Evolutionary conservation across 192 early-diverging fungal species (phyloP).

Genomic region (Linnemannia elongata): DNA sequence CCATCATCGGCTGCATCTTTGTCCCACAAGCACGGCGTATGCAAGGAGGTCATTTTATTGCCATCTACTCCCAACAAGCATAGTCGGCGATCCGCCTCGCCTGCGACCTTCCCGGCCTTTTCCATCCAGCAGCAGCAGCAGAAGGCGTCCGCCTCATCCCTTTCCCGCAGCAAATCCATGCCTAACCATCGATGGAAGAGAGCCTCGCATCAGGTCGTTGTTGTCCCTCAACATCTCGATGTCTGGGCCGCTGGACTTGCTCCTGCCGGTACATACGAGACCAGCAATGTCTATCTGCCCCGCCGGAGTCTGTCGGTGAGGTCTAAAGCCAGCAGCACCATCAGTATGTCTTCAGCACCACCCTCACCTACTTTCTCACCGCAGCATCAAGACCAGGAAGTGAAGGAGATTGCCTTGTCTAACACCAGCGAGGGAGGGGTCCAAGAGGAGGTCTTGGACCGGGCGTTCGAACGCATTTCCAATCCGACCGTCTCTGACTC

Average conservation of each 20-base stretch:
- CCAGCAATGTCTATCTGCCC: neutral
- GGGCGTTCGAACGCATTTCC: neutral
- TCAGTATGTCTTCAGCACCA: neutral
- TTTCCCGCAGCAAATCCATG: conserved; percentile 42
- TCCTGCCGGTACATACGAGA: neutral
- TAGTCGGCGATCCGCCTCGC: conserved; percentile 23
- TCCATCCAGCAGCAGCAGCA: conserved; percentile 12
- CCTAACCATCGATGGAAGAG: conserved; percentile 30
- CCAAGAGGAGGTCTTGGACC: conserved; percentile 13
- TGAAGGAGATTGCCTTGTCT: neutral
- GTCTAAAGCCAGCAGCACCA: neutral
- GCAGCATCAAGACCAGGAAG: neutral
- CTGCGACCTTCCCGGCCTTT: conserved; percentile 22
- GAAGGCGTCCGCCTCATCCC: neutral
- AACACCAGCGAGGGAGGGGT: conserved; percentile 7
- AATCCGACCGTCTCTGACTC: conserved; percentile 8
- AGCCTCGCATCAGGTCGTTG: conserved; percentile 13
- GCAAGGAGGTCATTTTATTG: conserved; percentile 5
- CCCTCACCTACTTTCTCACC: neutral
- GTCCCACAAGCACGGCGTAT: neutral
- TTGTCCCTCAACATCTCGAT: neutral
- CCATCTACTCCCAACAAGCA: conserved; percentile 32
- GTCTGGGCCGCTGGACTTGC: neutral
- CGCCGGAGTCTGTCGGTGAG: neutral
- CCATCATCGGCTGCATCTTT: neutral